Base-by-base conservation (phyloP, 2,329 filamentous ascomycete genomes). In the Colletotrichum theobromicola region DNA sequence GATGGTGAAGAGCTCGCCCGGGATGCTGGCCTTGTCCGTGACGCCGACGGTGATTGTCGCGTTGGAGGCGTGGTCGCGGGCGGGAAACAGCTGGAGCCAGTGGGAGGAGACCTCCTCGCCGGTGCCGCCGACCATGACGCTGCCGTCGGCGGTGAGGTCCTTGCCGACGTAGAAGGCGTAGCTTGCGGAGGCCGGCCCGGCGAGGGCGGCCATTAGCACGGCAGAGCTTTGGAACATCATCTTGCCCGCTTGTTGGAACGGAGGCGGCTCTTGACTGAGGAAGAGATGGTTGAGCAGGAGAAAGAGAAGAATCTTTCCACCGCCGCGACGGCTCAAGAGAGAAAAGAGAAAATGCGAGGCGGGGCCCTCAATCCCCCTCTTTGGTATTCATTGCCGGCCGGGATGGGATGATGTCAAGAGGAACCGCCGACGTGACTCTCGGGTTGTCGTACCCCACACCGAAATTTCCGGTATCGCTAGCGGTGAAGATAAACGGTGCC, bases 101-200 rank as follows among this genome's bases (percentile, higher is more conserved):
- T 87, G 86, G 10, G 83, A 85, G 0, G 86, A 88, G 0, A 87
- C 85, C 76, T 88, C 85, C 74, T 88, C 86, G 58, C 86, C 86
- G 5, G 85, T 87, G 26, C 86, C 85, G 74, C 85, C 86, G 24
- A 87, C 79, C 57, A 87, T 80, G 30, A 87, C 85, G 42, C 82
- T 83, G 34, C 84, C 85, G 74, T 85, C 82, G 16, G 81, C 79
- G 0, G 86, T 87, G 74, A 88, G 83, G 50, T 83, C 81, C 74
- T 86, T 86, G 74, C 86, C 86, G 21, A 88, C 85, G 67, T 87
- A 88, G 78, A 87, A 87, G 16, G 84, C 85, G 77, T 87, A 87
- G 79, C 86, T 87, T n/a, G 84, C 84, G n/a, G 64, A 61, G 24
- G 75, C 75, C 9, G 77, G 72, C 8, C 76, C 42, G 12, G 77